These are phyloP conservation scores for Blastocystis sp. DNA, from an alignment of 352 stramenopile genomes.

Conservation along the genomic window DNA sequence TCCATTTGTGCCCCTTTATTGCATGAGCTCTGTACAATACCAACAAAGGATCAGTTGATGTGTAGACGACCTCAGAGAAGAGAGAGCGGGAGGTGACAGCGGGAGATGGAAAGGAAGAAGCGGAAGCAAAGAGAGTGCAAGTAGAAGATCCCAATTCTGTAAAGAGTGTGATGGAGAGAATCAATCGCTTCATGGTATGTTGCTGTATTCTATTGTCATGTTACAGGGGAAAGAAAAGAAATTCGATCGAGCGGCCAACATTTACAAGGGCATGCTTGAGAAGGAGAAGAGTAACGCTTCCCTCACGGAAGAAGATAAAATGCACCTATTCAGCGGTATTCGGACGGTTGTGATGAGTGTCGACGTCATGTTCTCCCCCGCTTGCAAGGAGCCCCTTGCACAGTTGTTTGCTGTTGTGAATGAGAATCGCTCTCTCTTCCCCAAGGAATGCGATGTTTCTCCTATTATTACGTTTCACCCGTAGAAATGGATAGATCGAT, in stretches of 20 bases:
- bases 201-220: background rate
- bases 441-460: background rate
- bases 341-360: background rate
- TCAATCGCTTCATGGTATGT: conserved; percentile 17
- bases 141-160: background rate
- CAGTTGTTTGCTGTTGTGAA: background rate
- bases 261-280: conserved; percentile 33
- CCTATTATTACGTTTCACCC: background rate
- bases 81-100: background rate
- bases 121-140: background rate
- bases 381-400: conserved; percentile 8
- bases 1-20: background rate
- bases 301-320: conserved; percentile 7
- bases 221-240: conserved; percentile 45
- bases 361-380: background rate
- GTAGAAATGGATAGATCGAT: conserved; percentile 13
- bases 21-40: background rate
- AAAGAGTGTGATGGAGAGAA: conserved; percentile 20
- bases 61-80: too few relatives aligned
- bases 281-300: background rate
- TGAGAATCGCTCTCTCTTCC: background rate
- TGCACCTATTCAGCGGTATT: conserved; percentile 25
- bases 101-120: background rate
- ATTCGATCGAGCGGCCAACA: background rate
- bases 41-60: background rate